These are phyloP conservation scores for Fonsecaea erecta DNA, from an alignment of 2,329 filamentous ascomycete species.

Conservation along the genomic window DNA sequence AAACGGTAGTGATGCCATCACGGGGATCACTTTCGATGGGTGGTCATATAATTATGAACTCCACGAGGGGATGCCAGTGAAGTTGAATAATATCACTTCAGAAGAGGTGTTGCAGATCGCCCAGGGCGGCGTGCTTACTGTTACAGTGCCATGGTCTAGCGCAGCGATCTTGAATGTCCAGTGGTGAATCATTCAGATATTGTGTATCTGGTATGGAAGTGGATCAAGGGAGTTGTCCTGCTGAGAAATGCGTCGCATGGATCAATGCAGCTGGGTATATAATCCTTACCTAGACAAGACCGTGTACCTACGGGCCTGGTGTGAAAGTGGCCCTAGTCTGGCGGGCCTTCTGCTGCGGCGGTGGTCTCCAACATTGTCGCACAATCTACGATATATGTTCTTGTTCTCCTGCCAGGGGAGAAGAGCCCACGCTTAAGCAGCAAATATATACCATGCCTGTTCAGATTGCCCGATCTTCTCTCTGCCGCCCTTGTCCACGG, in stretches of 20 bases:
- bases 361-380: too few species aligned
- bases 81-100: constrained; percentile 60
- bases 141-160: constrained; percentile 40
- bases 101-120: constrained; percentile 50
- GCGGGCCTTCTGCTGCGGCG: too few species aligned
- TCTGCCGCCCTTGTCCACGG: too few species aligned
- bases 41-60: constrained; percentile 67
- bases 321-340: too few species aligned
- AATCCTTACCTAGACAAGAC: neutral
- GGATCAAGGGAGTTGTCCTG: neutral
- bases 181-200: constrained; percentile 12
- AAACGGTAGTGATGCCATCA: constrained; percentile 67
- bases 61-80: constrained; percentile 58
- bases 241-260: neutral
- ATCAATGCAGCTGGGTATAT: neutral
- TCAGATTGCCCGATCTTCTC: too few species aligned
- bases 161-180: constrained; percentile 38
- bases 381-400: too few species aligned
- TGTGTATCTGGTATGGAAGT: neutral
- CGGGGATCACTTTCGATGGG: constrained; percentile 66
- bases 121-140: constrained; percentile 42
- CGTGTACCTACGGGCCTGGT: neutral
- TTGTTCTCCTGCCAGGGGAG: too few species aligned
- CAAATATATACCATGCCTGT: too few species aligned
- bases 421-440: too few species aligned